Percentiles rank a stretch among this genome's conserved stretches.
Conservation (phyloP, 2,329 filamentous ascomycete genomes). For the Thermomyces lanuginosus region DNA sequence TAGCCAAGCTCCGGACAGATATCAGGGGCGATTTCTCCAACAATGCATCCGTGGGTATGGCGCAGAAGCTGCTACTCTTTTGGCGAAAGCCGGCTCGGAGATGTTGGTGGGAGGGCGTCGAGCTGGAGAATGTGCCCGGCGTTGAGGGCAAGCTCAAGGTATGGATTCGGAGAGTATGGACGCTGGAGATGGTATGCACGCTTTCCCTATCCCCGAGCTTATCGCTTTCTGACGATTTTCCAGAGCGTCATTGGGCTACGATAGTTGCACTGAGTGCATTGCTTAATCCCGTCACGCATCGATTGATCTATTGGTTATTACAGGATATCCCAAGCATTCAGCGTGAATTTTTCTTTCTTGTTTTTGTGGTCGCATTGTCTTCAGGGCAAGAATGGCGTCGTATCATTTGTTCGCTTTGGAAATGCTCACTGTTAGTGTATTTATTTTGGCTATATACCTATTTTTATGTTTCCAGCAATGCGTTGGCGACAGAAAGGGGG, state of each 20-base stretch:
- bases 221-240: slow-evolving; percentile 5
- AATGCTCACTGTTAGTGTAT: no score
- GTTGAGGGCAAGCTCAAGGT: slow-evolving; percentile 88
- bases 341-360: no score
- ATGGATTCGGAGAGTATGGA: slow-evolving; percentile 97
- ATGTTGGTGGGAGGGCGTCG: slow-evolving; percentile 98
- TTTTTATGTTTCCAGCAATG: no score
- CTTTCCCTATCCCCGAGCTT: slow-evolving; percentile 6
- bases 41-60: slow-evolving; percentile 78
- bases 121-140: slow-evolving; percentile 75
- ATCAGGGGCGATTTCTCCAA: slow-evolving; percentile 62
- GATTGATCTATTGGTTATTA: no score
- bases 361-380: no score
- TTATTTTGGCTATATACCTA: no score
- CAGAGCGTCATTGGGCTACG: slow-evolving; percentile 74
- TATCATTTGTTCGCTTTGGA: no score
- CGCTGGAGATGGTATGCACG: slow-evolving; percentile 66
- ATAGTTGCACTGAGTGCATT: slow-evolving; percentile 13
- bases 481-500: no score
- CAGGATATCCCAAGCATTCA: no score
- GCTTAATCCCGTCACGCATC: no score
- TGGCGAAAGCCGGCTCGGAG: slow-evolving; percentile 92
- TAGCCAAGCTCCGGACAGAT: slow-evolving; percentile 83
- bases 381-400: no score
- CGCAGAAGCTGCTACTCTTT: slow-evolving; percentile 91